These are phyloP conservation scores for Coelastrella sp. DNA, from an alignment of 139 green algal species.

Conservation along the genomic window DNA sequence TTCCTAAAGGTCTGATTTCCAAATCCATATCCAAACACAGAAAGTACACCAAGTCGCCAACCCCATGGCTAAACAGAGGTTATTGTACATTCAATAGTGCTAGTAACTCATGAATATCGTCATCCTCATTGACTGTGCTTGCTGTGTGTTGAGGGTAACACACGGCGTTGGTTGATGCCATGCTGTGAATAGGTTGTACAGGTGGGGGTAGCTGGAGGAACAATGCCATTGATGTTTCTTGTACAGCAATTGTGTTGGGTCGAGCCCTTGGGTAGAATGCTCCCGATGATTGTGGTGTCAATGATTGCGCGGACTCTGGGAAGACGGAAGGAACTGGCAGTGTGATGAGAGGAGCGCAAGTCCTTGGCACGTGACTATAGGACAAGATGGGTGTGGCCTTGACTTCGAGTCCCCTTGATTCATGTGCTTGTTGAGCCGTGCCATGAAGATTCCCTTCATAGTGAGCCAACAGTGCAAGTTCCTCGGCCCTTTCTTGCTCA, in stretches of 20 bases:
- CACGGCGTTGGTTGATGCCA: not conserved
- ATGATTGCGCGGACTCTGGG: no score
- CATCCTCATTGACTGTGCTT: not conserved
- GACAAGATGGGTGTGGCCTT: slow-evolving; percentile 10
- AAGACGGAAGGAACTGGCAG: not conserved
- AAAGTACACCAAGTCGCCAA: no score
- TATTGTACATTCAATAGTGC: slow-evolving; percentile 1
- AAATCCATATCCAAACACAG: no score
- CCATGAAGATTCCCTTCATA: not conserved
- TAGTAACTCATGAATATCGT: slow-evolving; percentile 16
- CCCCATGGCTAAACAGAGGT: no score
- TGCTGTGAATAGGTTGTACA: not conserved
- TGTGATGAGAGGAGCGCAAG: not conserved
- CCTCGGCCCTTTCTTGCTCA: not conserved
- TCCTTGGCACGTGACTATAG: not conserved
- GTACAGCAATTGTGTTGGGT: no score
- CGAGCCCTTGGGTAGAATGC: no score
- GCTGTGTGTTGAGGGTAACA: not conserved
- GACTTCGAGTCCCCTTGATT: no score
- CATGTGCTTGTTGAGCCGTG: no score
- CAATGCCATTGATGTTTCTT: no score
- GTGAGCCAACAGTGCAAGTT: slow-evolving; percentile 4
- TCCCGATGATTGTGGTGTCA: no score
- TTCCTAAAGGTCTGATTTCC: no score
- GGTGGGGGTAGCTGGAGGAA: no score